Evolutionary conservation across 305 asterid species (phyloP), one percentile per base, ranked within the genome.

Genomic region (Fraxinus angustifolia): DNA sequence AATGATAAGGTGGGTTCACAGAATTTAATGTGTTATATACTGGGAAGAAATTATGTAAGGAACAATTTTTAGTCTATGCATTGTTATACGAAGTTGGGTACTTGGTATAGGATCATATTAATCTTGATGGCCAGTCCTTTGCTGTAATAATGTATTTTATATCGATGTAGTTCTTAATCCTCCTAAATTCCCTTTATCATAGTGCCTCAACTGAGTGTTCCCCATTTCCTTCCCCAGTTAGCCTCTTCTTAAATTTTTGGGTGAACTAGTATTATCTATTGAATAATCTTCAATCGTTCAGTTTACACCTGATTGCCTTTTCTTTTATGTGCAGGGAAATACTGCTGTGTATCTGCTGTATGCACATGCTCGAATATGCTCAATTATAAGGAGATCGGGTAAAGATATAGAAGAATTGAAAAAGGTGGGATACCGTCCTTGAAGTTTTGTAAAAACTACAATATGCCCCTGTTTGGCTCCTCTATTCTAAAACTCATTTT

Each of bases 281-380:
- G 77, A 79, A 50, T 56, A 56, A 56, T 73, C 53, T 31, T 77
- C 62, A 38, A 10, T 75, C 48, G 45, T 76, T 80, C 30, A 83
- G 42, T 60, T 81, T 82, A 30, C 75, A 34, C 73, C 78, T 78
- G 48, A 53, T 73, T 65, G 74, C 75, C 34, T 33, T 60, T 35
- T 74, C 31, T 75, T 65, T 77, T 30, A 78, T 82, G 88, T 17
- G 80, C 95, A 96, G 98, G 99, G 99, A 75, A 93, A 96, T 82
- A 96, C 98, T 45, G 98, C 99, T 82, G 99, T 96, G 23, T 96
- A 96, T 86, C 84, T 96, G 89, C 85, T 91, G 82, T 96, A 94
- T 84, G 99, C 98, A 38, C 99, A 96, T 90, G 97, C 99, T 88
- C 93, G 98, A 81, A 93, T 96, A 80, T 92, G 98, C 92, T 96